Base-by-base conservation (phyloP, 1,284 basidiomycete genomes). In the Fomitopsis pinicola region DNA sequence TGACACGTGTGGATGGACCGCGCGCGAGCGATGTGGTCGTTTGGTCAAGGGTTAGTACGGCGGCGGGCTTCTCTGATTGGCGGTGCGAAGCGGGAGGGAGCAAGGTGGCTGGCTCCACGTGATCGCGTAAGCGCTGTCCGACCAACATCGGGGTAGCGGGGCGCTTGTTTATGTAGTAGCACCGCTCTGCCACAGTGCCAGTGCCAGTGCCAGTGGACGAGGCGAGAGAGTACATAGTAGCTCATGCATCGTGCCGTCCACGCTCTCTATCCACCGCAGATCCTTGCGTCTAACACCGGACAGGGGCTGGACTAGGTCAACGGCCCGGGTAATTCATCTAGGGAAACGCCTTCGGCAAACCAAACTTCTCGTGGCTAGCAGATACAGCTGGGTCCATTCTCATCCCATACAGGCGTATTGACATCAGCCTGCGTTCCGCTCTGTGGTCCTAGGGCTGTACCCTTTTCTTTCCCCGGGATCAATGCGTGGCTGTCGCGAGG, bases 391-490 rank as follows among this genome's bases (percentile, higher is more conserved):
- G 10, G 35, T 3, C 38, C 14, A 15, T 33, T n/a, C n/a, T n/a
- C n/a, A n/a, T n/a, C n/a, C n/a, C 48, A 12, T 50, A n/a, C 48
- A 54, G 33, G 52, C 52, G 40, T 50, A 22, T 28, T 54, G 40
- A 35, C 52, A 45, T 46, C 30, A 42, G 36, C 30, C 42, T 1
- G 59, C 52, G 35, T 46, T 38, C 40, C 35, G 52, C 46, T 22
- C 53, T 1, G 38, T 33, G 55, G 55, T 46, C 30, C 19, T 54
- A 61, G 59, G 59, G 59, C 48, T 58, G 28, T 42, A 42, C 55
- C 55, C 55, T 50, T 61, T 61, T 50, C 22, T 50, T 17, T 38
- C 36, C 14, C 45, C 53, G 55, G 42, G 55, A 61, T 61, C 55
- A 57, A 36, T 22, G 55, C 56, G 45, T 58, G 59, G 46, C 9